Evolutionary conservation across 1,139 yeast species (phyloP), one percentile per base, ranked within the genome.

Genomic region (Taphrina populina): DNA sequence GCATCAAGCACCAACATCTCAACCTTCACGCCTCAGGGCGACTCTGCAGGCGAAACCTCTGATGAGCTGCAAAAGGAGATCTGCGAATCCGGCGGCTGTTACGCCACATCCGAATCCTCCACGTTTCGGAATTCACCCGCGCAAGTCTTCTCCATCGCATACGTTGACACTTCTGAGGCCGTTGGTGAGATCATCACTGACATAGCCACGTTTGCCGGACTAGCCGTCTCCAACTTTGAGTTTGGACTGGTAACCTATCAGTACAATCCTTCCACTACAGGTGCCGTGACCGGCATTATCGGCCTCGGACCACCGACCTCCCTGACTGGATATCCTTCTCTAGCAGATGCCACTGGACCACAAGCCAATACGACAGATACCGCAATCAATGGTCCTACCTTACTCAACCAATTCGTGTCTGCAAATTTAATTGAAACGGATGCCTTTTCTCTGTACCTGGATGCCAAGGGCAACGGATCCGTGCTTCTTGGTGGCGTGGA

Each of bases 401-500:
- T 40, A 34, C 45, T 40, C 23, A 27, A 40, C 34, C 45, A 40
- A 34, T 40, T 40, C 17, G 45, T 40, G 23, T 6, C 34, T 2
- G 34, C 34, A 19, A 27, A 27, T 4, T 32, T 69, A 49, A 78
- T 78, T 62, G 64, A 70, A 51, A 71, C 71, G 56, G 70, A 66
- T 37, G 77, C 78, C 10, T 81, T 77, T 67, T 79, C 83, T 6
- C 67, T 81, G 59, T 80, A 73, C 64, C 72, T 81, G 61, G 71
- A 74, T 58, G 69, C 72, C 41, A 61, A 69, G 32, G 69, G 68
- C 13, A 58, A 69, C 1, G 85, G 84, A 1, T 64, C 71, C 15
- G 63, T 81, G 21, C 67, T 81, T 47, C 78, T 81, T 66, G 85
- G 84, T 8, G 85, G 81, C 5, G 70, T 80, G 11, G 84, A 81